A percentile compares a stretch with the other conserved stretches of the same genome.
Evolutionary conservation across 495 filamentous ascomycete species (phyloP).

Genomic region (Halenospora varia): DNA sequence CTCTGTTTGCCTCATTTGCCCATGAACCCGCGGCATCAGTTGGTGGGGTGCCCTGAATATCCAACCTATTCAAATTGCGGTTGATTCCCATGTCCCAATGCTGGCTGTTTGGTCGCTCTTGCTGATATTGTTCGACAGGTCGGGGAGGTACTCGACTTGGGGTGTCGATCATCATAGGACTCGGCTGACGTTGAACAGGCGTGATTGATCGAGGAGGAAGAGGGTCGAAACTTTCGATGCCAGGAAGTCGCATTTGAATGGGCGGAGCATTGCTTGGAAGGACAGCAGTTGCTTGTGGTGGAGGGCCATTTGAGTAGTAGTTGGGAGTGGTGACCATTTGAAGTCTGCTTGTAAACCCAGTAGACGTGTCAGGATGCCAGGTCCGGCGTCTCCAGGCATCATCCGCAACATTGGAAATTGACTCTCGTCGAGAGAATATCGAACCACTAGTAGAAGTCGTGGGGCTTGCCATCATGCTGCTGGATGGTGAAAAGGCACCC

Average conservation of each 20-base stretch:
- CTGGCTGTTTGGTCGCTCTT: constrained; percentile 56
- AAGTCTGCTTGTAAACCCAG: constrained; percentile 39
- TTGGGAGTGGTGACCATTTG: constrained; percentile 52
- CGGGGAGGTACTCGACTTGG: constrained; percentile 34
- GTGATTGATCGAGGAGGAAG: constrained; percentile 54
- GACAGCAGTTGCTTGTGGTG: constrained; percentile 51
- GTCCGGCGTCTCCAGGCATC: constrained; percentile 78
- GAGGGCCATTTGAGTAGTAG: constrained; percentile 54
- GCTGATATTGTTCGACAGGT: constrained; percentile 23
- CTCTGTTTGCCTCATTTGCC: constrained; percentile 45
- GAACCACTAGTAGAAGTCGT: constrained; percentile 56
- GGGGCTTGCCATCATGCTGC: constrained; percentile 65
- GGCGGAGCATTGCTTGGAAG: constrained; percentile 47
- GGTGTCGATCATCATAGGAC: constrained; percentile 66
- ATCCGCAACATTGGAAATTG: constrained; percentile 54
- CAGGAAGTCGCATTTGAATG: constrained; percentile 60
- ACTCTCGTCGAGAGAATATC: constrained; percentile 61
- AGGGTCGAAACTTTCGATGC: constrained; percentile 87
- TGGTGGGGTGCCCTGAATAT: constrained; percentile 54
- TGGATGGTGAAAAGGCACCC: constrained; percentile 41
- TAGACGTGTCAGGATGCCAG: constrained; percentile 81
- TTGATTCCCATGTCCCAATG: constrained; percentile 79
- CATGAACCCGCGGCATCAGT: constrained; percentile 48
- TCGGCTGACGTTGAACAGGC: constrained; percentile 58
- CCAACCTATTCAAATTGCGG: constrained; percentile 66